phyloP scores from a whole-genome alignment of 371 early-diverging fungal species.

The Rhizomucor pusillus region DNA sequence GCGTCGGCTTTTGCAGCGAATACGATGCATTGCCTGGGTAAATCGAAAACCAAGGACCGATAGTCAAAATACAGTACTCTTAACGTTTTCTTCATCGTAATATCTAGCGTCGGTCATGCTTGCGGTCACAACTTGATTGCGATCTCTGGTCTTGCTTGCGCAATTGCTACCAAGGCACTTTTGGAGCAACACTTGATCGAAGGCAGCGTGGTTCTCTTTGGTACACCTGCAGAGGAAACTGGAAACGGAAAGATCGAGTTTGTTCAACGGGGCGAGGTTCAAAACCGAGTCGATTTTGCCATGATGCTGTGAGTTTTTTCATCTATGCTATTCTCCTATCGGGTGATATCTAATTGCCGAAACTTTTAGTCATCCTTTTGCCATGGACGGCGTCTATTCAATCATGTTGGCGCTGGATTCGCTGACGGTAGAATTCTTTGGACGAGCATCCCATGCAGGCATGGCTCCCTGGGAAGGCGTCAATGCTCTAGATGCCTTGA shows the following conservation, averaged over 20 bases:
- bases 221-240: constrained; percentile 80
- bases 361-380: constrained; percentile 24
- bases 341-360: background rate
- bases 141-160: constrained; percentile 66
- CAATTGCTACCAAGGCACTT: constrained; percentile 54
- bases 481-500: constrained; percentile 74
- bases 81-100: background rate
- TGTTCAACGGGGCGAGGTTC: constrained; percentile 59
- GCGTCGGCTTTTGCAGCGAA: constrained; percentile 60
- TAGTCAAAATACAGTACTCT: background rate
- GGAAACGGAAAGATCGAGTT: constrained; percentile 71
- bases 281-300: constrained; percentile 56
- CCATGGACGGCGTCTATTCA: constrained; percentile 25
- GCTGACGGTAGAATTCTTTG: constrained; percentile 57
- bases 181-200: constrained; percentile 48
- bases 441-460: constrained; percentile 62
- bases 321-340: background rate
- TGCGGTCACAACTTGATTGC: constrained; percentile 74
- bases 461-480: constrained; percentile 61
- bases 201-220: constrained; percentile 68
- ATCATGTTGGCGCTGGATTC: constrained; percentile 44
- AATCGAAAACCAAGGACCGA: background rate
- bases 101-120: constrained; percentile 57
- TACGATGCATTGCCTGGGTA: constrained; percentile 68
- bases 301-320: constrained; percentile 65